These are phyloP conservation scores for Aspergillus fumigatus DNA, from an alignment of 2,329 filamentous ascomycete genomes.

Conservation along the genomic window DNA sequence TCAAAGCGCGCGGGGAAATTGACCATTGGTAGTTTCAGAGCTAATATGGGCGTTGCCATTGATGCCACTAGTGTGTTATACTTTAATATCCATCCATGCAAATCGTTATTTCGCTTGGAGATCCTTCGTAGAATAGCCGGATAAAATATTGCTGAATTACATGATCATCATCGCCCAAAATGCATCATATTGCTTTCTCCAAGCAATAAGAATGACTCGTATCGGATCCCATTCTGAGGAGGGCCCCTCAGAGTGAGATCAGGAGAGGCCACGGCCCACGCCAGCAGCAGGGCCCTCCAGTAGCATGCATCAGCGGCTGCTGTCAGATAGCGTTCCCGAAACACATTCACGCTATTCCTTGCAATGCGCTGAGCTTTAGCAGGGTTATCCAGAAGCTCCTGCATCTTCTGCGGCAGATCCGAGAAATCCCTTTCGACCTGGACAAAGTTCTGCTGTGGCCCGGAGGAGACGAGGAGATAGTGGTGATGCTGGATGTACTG, in stretches of 20 bases:
- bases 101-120: background rate
- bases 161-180: background rate
- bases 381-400: conserved; percentile 33
- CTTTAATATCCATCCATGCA: background rate
- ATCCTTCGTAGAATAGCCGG: too few relatives aligned
- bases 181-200: background rate
- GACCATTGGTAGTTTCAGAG: background rate
- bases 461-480: conserved; percentile 38
- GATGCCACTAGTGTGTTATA: background rate
- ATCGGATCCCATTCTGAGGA: background rate
- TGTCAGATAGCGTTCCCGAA: conserved; percentile 48
- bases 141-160: too few relatives aligned
- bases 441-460: conserved; percentile 45
- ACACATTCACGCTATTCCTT: conserved; percentile 40
- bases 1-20: background rate
- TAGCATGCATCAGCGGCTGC: conserved; percentile 49
- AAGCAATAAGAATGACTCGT: background rate
- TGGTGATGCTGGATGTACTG: conserved; percentile 46
- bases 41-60: background rate
- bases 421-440: conserved; percentile 50
- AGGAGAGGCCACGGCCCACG: background rate
- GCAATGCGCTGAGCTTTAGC: conserved; percentile 42
- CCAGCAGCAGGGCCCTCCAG: conserved; percentile 34
- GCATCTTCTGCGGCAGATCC: conserved; percentile 43
- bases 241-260: background rate